Percentiles rank a stretch among this genome's conserved stretches.
Evolutionary conservation across 1,284 basidiomycete species (phyloP).

Genomic region (Tremellales sp.): DNA sequence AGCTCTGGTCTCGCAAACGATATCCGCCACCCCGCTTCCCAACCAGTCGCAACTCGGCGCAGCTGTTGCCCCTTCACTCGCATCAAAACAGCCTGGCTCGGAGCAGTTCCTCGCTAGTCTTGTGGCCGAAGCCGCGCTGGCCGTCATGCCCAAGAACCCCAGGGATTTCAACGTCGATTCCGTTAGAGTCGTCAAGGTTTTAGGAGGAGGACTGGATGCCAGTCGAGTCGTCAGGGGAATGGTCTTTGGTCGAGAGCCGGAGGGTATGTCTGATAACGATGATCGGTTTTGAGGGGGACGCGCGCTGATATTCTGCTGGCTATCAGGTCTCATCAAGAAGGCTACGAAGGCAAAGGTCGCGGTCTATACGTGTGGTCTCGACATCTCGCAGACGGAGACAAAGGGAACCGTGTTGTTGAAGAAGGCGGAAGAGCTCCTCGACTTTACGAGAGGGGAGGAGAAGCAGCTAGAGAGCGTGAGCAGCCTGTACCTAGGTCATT

Average conservation of each 20-base stretch:
- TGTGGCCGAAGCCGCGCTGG: slow-evolving; percentile 87
- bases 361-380: slow-evolving; percentile 88
- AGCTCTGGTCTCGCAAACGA: slow-evolving; percentile 35
- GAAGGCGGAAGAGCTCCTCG: slow-evolving; percentile 92
- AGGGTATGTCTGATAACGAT: slow-evolving; percentile 57
- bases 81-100: slow-evolving; percentile 94
- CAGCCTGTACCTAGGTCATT: background rate
- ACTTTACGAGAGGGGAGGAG: slow-evolving; percentile 94
- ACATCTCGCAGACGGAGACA: slow-evolving; percentile 95
- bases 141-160: slow-evolving; percentile 83
- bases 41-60: slow-evolving; percentile 70
- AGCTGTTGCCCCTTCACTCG: slow-evolving; percentile 86
- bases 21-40: slow-evolving; percentile 62
- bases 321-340: slow-evolving; percentile 71
- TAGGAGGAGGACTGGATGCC: slow-evolving; percentile 79
- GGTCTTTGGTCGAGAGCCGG: slow-evolving; percentile 95
- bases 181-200: slow-evolving; percentile 96
- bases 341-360: slow-evolving; percentile 81
- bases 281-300: background rate
- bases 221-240: slow-evolving; percentile 94
- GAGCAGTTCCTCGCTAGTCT: slow-evolving; percentile 79
- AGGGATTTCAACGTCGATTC: slow-evolving; percentile 97
- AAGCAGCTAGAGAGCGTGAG: slow-evolving; percentile 85
- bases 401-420: slow-evolving; percentile 98
- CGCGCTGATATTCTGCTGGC: slow-evolving; percentile 5